Evolutionary conservation across 441 rosid species (phyloP), one percentile per base, ranked within the genome.

Genomic region (Eruca vesicaria): DNA sequence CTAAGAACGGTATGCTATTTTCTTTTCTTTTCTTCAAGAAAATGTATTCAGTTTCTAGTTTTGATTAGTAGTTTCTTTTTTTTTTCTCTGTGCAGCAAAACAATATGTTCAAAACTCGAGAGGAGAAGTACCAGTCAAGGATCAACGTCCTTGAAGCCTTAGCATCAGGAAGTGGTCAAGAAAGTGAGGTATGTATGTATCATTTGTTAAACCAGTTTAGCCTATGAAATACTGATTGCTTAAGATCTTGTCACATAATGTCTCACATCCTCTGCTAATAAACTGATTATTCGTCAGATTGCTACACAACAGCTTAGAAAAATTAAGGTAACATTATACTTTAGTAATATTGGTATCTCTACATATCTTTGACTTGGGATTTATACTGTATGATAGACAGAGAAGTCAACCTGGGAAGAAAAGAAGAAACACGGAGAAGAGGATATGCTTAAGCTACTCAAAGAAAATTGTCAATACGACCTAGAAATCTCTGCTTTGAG

Each of bases 61-160:
- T 58, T 80, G 57, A 11, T 48, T 0, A 63, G 64, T 57, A 9
- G 21, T 72, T 26, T 79, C 61, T 63, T 53, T n/a, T 41, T 7
- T 48, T 33, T 33, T n/a, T n/a, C n/a, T n/a, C n/a, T 63, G 43
- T 78, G 35, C 84, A 92, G 98, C 98, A 94, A 92, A 87, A 85
- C 81, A 89, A 83, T 63, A 81, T 84, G 6, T 86, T 85, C 69
- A 89, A 81, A 81, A 73, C 80, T 76, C 87, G 86, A 2, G 93
- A 89, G 68, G 93, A 89, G 35, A 85, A 84, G 71, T 86, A 89
- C 63, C 87, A 81, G 56, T 87, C 89, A 9, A 85, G 86, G 80
- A 80, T 89, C 66, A 81, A 81, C 62, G 94, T 92, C 60, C 97
- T 94, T 59, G 97, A 94, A 82, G 88, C 96, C 75, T 90, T 94